Conservation (phyloP, 1,284 basidiomycete species). For the Retiboletus flavoniger region DNA sequence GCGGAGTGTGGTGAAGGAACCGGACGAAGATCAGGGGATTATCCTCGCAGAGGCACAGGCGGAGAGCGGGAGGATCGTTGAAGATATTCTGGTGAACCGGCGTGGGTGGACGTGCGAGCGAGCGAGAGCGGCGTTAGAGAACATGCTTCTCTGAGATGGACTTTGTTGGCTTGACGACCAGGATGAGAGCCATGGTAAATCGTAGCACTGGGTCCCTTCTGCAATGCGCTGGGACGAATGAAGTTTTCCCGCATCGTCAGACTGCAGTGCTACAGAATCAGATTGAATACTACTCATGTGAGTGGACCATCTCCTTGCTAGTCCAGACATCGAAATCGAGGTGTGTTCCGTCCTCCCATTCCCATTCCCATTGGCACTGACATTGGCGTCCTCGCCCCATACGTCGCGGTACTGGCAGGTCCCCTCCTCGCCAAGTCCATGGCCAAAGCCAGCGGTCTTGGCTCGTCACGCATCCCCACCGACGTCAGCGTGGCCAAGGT, state of each 20-base stretch:
- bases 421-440: conserved; percentile 25
- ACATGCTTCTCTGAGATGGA: conserved; percentile 88
- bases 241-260: not conserved
- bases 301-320: no score
- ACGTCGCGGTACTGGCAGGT: conserved; percentile 13
- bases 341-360: conserved; percentile 29
- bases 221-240: conserved; percentile 77
- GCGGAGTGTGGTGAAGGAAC: conserved; percentile 70
- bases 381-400: not conserved
- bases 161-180: conserved; percentile 95
- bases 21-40: conserved; percentile 80
- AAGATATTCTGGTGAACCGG: conserved; percentile 52
- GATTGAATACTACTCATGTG: no score
- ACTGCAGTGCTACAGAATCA: not conserved
- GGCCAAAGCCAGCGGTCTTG: conserved; percentile 26
- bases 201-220: conserved; percentile 85
- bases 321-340: conserved; percentile 43
- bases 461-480: conserved; percentile 20
- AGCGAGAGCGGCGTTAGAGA: conserved; percentile 77
- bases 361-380: no score
- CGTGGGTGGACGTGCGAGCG: conserved; percentile 81
- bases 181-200: conserved; percentile 57
- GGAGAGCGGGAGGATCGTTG: conserved; percentile 63
- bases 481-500: conserved; percentile 22
- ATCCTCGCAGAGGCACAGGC: conserved; percentile 74